A percentile compares a stretch with the other conserved stretches of the same genome.
Evolutionary conservation across 129 eudicot genomes (phyloP).

Genomic region (Rutidosis leptorrhynchoides): DNA sequence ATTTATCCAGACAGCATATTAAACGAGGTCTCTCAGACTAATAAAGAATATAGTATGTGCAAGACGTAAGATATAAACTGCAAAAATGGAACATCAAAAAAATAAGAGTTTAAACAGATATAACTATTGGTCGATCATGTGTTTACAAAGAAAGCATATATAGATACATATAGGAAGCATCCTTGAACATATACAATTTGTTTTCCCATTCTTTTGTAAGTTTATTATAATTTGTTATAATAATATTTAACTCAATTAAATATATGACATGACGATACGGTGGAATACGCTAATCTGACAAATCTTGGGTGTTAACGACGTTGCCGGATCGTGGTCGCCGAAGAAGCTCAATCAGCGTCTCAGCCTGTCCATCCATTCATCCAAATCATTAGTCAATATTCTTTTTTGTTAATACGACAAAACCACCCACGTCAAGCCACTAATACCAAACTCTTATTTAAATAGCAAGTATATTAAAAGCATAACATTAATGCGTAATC

Average conservation of each 20-base stretch:
- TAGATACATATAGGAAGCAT: conserved; percentile 11
- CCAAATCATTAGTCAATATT: conserved; percentile 5
- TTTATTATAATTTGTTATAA: neutral
- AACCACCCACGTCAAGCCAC: neutral
- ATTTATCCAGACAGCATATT: neutral
- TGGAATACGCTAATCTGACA: conserved; percentile 28
- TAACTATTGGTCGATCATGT: conserved; percentile 3
- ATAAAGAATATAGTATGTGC: neutral
- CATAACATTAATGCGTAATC: neutral
- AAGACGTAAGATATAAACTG: neutral
- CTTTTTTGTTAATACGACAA: conserved; percentile 17
- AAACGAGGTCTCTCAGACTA: neutral
- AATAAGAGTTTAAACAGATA: neutral
- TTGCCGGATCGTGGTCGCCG: conserved; percentile 91
- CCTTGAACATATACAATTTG: conserved; percentile 28
- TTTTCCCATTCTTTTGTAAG: conserved; percentile 14
- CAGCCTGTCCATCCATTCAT: conserved; percentile 53
- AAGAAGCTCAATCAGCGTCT: conserved; percentile 67
- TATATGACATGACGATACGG: neutral
- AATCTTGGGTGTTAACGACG: conserved; percentile 39
- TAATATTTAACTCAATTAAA: neutral
- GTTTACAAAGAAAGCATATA: conserved; percentile 7
- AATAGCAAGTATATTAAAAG: neutral
- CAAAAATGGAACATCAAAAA: conserved; percentile 17
- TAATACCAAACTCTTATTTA: neutral